Evolutionary conservation across 306 rosid species (phyloP).

Genomic region (Prunus davidiana): DNA sequence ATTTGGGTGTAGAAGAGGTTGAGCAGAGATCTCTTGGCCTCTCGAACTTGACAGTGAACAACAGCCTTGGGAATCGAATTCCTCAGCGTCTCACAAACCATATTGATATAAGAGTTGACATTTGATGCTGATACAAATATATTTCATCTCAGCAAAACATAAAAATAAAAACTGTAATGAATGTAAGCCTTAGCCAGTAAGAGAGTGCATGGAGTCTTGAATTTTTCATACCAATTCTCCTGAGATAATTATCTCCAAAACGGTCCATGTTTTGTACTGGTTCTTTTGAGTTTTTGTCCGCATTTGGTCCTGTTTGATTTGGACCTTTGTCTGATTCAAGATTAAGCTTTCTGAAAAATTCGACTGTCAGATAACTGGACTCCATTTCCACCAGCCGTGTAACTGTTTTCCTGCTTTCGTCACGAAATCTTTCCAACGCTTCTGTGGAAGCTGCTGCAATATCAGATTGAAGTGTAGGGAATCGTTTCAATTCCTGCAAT

Average conservation of each 20-base stretch:
- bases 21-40: slow-evolving; percentile 91
- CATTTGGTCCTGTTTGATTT: slow-evolving; percentile 44
- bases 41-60: slow-evolving; percentile 98
- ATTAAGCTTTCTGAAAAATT: slow-evolving; percentile 84
- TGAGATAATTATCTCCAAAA: slow-evolving; percentile 68
- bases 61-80: slow-evolving; percentile 96
- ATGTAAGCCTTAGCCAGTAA: background rate
- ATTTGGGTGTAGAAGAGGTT: slow-evolving; percentile 74
- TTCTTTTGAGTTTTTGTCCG: slow-evolving; percentile 52
- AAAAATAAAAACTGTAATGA: background rate
- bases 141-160: slow-evolving; percentile 6
- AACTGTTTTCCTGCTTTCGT: slow-evolving; percentile 86
- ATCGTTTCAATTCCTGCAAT: slow-evolving; percentile 88
- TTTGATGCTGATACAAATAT: slow-evolving; percentile 70
- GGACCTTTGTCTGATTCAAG: slow-evolving; percentile 68
- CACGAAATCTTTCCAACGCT: slow-evolving; percentile 86
- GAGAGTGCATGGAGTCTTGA: background rate
- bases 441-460: slow-evolving; percentile 86
- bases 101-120: slow-evolving; percentile 74
- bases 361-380: slow-evolving; percentile 90
- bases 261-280: slow-evolving; percentile 51
- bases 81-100: slow-evolving; percentile 85
- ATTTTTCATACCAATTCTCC: slow-evolving; percentile 67
- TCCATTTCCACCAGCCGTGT: slow-evolving; percentile 95
- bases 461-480: slow-evolving; percentile 83